phyloP scores from a whole-genome alignment of 202 grass and related monocot genomes.

The Musa balbisiana region DNA sequence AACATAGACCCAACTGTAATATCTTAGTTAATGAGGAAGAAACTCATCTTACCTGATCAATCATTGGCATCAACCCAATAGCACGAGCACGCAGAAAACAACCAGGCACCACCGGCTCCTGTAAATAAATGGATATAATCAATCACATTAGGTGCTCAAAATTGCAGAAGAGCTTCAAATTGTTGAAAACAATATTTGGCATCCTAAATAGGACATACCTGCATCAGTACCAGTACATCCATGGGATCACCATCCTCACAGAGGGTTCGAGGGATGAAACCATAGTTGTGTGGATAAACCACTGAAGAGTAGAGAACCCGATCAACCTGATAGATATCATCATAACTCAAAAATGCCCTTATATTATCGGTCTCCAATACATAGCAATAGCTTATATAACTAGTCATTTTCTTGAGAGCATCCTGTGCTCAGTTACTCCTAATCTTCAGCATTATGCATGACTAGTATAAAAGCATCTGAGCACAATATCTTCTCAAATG shows the following conservation, averaged over 20 bases:
- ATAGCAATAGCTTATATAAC: no score
- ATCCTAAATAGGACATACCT: constrained; percentile 38
- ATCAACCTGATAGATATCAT: constrained; percentile 67
- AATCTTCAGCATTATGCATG: no score
- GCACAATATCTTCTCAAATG: no score
- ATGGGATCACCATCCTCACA: constrained; percentile 93
- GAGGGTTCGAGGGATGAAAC: constrained; percentile 88
- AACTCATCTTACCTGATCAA: constrained; percentile 60
- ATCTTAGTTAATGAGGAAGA: not conserved
- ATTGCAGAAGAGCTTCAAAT: not conserved
- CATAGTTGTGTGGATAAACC: constrained; percentile 97
- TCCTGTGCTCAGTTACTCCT: no score
- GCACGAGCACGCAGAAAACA: constrained; percentile 90
- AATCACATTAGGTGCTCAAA: not conserved
- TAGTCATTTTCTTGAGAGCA: no score
- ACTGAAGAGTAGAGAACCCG: constrained; percentile 97
- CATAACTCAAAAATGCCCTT: not conserved
- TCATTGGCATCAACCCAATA: constrained; percentile 99
- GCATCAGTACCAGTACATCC: constrained; percentile 87
- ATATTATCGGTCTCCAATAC: not conserved
- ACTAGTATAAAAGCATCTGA: no score
- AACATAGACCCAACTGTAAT: not conserved
- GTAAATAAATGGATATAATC: not conserved
- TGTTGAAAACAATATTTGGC: not conserved
- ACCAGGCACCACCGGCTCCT: constrained; percentile 90